A percentile compares a stretch with the other conserved stretches of the same genome.
phyloP scores from a whole-genome alignment of 805 yeast species.

The Sugiyamaella smithiae region DNA sequence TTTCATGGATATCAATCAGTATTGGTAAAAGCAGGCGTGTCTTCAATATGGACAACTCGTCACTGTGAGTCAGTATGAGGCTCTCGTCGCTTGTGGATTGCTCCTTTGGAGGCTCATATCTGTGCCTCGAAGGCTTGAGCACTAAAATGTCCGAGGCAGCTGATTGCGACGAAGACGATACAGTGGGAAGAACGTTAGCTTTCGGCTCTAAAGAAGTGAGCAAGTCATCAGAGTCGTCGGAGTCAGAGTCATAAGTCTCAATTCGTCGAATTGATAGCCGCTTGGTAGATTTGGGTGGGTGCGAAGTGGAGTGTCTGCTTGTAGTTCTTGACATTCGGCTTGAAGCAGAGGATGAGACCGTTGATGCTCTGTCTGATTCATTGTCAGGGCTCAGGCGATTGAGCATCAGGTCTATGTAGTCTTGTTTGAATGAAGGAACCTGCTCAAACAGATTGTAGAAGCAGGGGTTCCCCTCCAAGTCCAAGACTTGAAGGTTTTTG shows the following conservation, averaged over 20 bases:
- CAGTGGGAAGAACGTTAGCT: conserved; percentile 8
- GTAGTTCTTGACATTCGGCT: neutral
- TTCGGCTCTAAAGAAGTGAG: conserved; percentile 23
- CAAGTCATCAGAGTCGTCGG: conserved; percentile 23
- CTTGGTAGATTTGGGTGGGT: neutral
- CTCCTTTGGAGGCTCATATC: neutral
- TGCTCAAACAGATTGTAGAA: conserved; percentile 23
- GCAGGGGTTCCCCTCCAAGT: conserved; percentile 32
- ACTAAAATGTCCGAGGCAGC: neutral
- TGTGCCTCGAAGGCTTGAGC: neutral
- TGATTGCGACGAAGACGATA: neutral
- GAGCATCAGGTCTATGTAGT: conserved; percentile 18
- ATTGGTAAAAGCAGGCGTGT: neutral
- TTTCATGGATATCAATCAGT: neutral
- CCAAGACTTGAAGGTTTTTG: conserved; percentile 23
- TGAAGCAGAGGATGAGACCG: neutral
- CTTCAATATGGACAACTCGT: neutral
- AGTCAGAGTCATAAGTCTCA: conserved; percentile 1
- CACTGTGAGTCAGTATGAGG: neutral
- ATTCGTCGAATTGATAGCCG: neutral
- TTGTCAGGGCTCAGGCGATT: neutral
- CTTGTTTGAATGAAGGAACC: conserved; percentile 22
- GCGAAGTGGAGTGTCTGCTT: neutral
- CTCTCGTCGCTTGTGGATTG: neutral
- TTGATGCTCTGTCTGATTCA: neutral